Evolutionary conservation across 1,284 basidiomycete species (phyloP), one percentile per base, ranked within the genome.

Genomic region (Melampsora larici-populina): DNA sequence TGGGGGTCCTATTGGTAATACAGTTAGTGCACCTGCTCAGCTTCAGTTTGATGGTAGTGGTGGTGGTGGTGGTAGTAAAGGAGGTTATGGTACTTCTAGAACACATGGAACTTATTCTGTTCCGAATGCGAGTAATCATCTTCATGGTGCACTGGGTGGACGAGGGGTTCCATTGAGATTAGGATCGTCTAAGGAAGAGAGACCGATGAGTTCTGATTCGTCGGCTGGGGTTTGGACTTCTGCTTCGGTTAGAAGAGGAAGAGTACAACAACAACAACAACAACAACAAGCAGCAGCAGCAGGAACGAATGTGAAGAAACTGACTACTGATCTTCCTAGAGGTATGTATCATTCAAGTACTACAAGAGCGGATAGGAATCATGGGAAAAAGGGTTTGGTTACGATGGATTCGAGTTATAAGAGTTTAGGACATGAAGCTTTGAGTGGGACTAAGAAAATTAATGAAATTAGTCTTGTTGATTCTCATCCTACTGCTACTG

Each of bases 1-100:
- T 33, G 62, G 65, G 58, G 74, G 65, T 6, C 74, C 74, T 18
- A 64, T 66, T n/a, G 58, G 64, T 15, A 77, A 77, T 36, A 70
- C 74, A 24, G 74, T 65, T 29, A 70, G 66, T 51, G 74, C 74
- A n/a, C 74, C 74, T 21, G 74, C 74, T 31, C 74, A 77, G 36
- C 67, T 77, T 17, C 74, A 77, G 60, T 51, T 58, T 48, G 40
- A 62, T n/a, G 26, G 66, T 33, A 17, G 24, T 9, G 29, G 18
- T 43, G 9, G 33, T 17, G 66, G 60, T 11, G 36, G 40, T 17
- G 64, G 29, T 24, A 62, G 51, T 24, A n/a, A n/a, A n/a, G 1
- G 31, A 17, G 33, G 58, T 46, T 26, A 13, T n/a, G 26, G 49
- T 58, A 58, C 4, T 24, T 58, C 55, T 15, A 58, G n/a, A 24